These are phyloP conservation scores for Pontederia paniculata DNA, from an alignment of 176 grass and related monocot genomes.

Conservation along the genomic window DNA sequence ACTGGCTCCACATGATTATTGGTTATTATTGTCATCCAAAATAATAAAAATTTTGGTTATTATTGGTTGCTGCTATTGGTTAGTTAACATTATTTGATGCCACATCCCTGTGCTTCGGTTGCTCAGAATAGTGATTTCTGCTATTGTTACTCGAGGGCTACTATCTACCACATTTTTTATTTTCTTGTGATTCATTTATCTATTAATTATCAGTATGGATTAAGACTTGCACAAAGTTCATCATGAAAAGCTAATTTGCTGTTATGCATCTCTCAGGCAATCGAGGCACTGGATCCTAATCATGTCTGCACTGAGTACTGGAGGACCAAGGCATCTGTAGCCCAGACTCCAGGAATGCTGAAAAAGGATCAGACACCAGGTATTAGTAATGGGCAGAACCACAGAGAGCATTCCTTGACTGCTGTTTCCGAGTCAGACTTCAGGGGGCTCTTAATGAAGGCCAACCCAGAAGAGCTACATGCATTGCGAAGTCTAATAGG, in stretches of 20 bases:
- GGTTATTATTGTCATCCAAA: no score
- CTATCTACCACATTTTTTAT: no score
- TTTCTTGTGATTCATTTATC: no score
- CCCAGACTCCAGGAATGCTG: not conserved
- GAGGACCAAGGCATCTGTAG: conserved; percentile 7
- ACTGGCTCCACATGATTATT: no score
- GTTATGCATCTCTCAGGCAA: conserved; percentile 35
- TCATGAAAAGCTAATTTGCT: no score
- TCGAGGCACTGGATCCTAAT: conserved; percentile 44
- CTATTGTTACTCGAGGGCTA: no score
- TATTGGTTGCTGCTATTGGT: not conserved
- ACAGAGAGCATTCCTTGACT: not conserved
- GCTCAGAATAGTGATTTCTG: no score
- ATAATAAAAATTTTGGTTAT: not conserved
- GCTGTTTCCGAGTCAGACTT: conserved; percentile 14
- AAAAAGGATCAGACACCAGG: not conserved
- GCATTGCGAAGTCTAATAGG: conserved; percentile 40
- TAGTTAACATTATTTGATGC: no score
- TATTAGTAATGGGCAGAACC: not conserved
- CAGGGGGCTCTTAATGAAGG: conserved; percentile 63
- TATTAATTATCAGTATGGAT: no score
- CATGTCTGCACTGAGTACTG: conserved; percentile 66
- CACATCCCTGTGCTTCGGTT: no score
- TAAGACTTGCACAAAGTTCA: no score
- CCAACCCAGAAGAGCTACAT: conserved; percentile 48